Evolutionary conservation across 2,329 filamentous ascomycete species (phyloP), one percentile per base, ranked within the genome.

Genomic region (Alternaria ethzedia): DNA sequence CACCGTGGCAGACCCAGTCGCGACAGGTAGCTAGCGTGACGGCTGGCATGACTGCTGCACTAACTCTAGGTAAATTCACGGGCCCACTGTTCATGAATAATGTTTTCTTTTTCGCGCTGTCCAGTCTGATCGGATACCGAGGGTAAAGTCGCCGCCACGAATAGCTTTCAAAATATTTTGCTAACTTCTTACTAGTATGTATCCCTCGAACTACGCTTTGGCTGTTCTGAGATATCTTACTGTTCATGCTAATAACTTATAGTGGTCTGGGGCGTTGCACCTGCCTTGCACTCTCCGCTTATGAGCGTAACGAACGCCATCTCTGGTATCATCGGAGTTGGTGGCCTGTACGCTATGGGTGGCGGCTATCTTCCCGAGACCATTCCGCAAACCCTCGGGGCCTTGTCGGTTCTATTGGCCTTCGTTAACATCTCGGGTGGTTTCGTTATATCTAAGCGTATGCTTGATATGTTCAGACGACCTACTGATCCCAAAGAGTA

Each of bases 241-340:
- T 10, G 32, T 10, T 41, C 32, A 3, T 10, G 32, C 32, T 41
- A 17, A 41, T 9, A 41, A n/a, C 32, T 10, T 41, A 10, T n/a
- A 41, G 92, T 92, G 6, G 92, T 97, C 23, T 97, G 93, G 93
- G 93, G 93, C 57, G 93, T 97, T 12, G 83, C 85, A 0, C 93
- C 93, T 8, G 92, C 93, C 36, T 84, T 97, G 6, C 94, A 97
- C 78, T 95, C 92, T 2, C 94, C 93, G 2, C 83, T 97, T 6
- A 97, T 97, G 94, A 94, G 91, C 70, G 93, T 96, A 36, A 97
- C 94, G 8, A 97, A 97, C 77, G 94, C 94, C 26, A 97, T 97
- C 71, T 96, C 92, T 30, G 93, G 91, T 80, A 82, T 97, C 91
- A 94, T 97, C 28, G 94, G 93, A 61, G 86, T 97, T 64, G 94